Evolutionary conservation across 805 yeast species (phyloP).

Genomic region (Candida jianshihensis): DNA sequence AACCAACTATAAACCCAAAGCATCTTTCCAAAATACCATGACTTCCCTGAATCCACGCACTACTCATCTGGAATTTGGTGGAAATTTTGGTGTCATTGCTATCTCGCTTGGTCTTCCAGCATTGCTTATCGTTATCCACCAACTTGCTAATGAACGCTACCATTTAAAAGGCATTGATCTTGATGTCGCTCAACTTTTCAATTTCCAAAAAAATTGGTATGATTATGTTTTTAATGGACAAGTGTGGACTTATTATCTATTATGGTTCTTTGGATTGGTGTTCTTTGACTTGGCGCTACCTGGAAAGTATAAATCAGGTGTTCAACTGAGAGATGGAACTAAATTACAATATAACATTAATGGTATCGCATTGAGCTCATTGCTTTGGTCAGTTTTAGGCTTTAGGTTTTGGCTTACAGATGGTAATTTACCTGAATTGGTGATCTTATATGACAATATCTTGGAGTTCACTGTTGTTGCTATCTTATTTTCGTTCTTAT

Average conservation of each 20-base stretch:
- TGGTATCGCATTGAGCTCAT: slow-evolving; percentile 52
- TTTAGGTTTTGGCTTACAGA: slow-evolving; percentile 46
- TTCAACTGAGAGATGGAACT: slow-evolving; percentile 69
- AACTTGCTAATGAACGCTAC: slow-evolving; percentile 55
- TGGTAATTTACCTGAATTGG: slow-evolving; percentile 70
- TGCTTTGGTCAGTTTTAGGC: slow-evolving; percentile 33
- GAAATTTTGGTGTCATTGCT: slow-evolving; percentile 63
- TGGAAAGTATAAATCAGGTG: slow-evolving; percentile 59
- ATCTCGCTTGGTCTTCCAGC: slow-evolving; percentile 64
- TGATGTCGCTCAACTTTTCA: slow-evolving; percentile 31
- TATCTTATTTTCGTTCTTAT: slow-evolving; percentile 51
- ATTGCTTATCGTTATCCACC: slow-evolving; percentile 50
- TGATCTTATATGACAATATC: slow-evolving; percentile 63
- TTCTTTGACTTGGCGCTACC: slow-evolving; percentile 60
- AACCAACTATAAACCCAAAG: too few relatives aligned
- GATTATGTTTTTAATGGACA: slow-evolving; percentile 33
- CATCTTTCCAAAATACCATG: not conserved
- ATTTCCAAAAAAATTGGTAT: slow-evolving; percentile 29
- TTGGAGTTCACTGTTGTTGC: slow-evolving; percentile 58
- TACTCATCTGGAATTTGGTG: slow-evolving; percentile 66
- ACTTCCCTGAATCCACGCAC: slow-evolving; percentile 60
- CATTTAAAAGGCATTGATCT: slow-evolving; percentile 41
- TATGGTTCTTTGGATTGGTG: slow-evolving; percentile 68
- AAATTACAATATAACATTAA: slow-evolving; percentile 70
- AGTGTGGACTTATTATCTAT: slow-evolving; percentile 57